phyloP scores from a whole-genome alignment of 371 early-diverging fungal species.

The Synchytrium microbalum region DNA sequence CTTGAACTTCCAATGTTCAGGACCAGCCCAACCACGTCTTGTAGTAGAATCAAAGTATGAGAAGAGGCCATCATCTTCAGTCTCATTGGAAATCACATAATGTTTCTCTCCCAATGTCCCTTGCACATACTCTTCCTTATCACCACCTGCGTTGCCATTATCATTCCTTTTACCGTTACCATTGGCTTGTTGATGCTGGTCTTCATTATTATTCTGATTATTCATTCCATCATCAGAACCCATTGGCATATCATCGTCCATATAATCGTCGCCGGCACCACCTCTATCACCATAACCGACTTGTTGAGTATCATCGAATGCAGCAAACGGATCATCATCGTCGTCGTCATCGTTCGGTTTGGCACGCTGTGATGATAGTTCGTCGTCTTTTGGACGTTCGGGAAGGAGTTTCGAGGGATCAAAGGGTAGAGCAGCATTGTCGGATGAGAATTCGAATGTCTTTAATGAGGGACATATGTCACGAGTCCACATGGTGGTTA shows the following conservation, averaged over 20 bases:
- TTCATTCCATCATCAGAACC: slow-evolving; percentile 16
- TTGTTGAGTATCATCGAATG: slow-evolving; percentile 15
- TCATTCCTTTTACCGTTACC: not conserved
- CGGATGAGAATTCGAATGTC: slow-evolving; percentile 46
- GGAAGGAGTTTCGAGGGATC: slow-evolving; percentile 12
- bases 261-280: slow-evolving; percentile 3
- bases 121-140: not conserved
- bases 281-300: slow-evolving; percentile 16
- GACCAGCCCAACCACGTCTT: slow-evolving; percentile 86
- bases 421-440: slow-evolving; percentile 8
- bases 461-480: slow-evolving; percentile 64
- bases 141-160: slow-evolving; percentile 1
- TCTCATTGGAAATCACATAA: not conserved
- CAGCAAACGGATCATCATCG: slow-evolving; percentile 15
- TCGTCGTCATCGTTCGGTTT: slow-evolving; percentile 13
- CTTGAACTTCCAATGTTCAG: slow-evolving; percentile 81
- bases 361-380: not conserved
- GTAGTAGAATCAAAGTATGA: slow-evolving; percentile 84
- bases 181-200: slow-evolving; percentile 24
- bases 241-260: slow-evolving; percentile 7
- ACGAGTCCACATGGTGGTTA: slow-evolving; percentile 38
- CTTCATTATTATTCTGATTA: slow-evolving; percentile 15
- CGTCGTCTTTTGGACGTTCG: slow-evolving; percentile 7
- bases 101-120: not conserved
- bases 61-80: slow-evolving; percentile 30